A percentile compares a stretch with the other conserved stretches of the same genome.
These are phyloP conservation scores for Citrus medica DNA, from an alignment of 345 rosid species.

Conservation along the genomic window DNA sequence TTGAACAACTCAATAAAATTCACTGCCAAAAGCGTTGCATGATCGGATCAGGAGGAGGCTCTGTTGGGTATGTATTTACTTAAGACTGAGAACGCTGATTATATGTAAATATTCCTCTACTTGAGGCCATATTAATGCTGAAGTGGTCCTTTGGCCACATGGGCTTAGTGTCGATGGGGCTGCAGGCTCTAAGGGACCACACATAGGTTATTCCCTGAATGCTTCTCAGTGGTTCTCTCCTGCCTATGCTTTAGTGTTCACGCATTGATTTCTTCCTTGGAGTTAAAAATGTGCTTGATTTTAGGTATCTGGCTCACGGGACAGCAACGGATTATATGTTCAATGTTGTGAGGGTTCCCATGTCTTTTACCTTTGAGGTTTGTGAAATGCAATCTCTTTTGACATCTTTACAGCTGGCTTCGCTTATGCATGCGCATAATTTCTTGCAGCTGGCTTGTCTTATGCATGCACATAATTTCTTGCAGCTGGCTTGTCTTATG, in stretches of 20 bases:
- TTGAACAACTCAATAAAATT: constrained; percentile 59
- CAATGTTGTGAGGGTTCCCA: constrained; percentile 74
- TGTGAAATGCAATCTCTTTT: constrained; percentile 25
- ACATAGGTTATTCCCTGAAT: background rate
- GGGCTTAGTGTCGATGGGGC: background rate
- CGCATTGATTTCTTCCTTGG: background rate
- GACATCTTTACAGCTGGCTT: background rate
- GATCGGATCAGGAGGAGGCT: constrained; percentile 95
- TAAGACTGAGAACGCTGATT: background rate
- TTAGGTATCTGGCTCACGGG: constrained; percentile 96
- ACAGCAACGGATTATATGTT: constrained; percentile 97
- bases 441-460: constrained; percentile 1
- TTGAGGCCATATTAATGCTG: background rate
- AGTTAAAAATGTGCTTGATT: background rate
- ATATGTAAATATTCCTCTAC: background rate
- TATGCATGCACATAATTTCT: background rate
- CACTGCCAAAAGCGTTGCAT: constrained; percentile 84
- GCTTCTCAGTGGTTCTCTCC: background rate
- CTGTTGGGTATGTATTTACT: constrained; percentile 77
- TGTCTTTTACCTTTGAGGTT: constrained; percentile 99
- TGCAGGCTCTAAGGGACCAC: background rate
- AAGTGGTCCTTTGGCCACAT: background rate
- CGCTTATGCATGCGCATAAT: background rate
- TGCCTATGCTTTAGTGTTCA: background rate
- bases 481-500: background rate